Conservation (phyloP, 192 early-diverging fungal species). For the Backusella mclennaniae region DNA sequence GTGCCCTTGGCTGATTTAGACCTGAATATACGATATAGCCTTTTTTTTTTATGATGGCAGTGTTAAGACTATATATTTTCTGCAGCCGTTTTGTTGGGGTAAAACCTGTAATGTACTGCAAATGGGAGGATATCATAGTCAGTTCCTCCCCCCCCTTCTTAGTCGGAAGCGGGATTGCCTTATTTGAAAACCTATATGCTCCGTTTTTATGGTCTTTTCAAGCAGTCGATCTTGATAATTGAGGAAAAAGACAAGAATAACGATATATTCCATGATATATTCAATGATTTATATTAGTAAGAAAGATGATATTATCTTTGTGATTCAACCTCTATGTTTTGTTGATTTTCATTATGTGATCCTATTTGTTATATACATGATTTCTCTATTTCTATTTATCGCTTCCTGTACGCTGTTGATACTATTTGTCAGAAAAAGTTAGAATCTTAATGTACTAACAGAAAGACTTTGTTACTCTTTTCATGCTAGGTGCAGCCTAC, state of each 20-base stretch:
- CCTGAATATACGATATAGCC: not conserved
- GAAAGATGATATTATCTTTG: not conserved
- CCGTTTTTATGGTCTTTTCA: not conserved
- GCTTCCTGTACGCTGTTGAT: not conserved
- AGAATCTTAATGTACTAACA: not conserved
- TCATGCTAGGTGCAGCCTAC: no score
- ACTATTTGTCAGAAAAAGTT: not conserved
- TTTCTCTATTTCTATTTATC: not conserved
- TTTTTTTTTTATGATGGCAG: not conserved
- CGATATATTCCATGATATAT: not conserved
- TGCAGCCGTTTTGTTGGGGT: not conserved
- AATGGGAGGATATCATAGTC: not conserved
- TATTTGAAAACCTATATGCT: not conserved
- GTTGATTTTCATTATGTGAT: no score
- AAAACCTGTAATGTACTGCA: not conserved
- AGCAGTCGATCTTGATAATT: not conserved
- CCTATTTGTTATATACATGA: not conserved
- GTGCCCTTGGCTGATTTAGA: not conserved
- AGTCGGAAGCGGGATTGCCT: not conserved
- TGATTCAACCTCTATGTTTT: no score
- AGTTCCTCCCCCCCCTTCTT: not conserved
- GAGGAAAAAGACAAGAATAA: not conserved
- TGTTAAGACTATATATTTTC: not conserved
- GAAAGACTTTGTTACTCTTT: not conserved
- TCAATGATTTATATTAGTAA: not conserved